Base-by-base conservation (phyloP, 495 filamentous ascomycete species). In the Penicillium steckii region DNA sequence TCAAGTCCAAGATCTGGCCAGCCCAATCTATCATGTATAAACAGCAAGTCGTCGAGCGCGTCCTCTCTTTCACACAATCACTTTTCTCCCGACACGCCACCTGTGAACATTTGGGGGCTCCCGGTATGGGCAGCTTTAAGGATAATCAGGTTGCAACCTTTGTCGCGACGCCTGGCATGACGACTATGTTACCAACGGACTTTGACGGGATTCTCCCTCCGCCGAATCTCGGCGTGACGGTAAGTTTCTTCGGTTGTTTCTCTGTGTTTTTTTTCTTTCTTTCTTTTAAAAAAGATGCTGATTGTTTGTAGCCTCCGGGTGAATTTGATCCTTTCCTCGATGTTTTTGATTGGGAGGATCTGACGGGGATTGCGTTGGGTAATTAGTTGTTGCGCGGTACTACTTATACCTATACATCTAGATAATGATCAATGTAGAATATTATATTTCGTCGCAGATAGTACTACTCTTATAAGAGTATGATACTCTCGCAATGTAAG, bases 281-380 rank as follows among this genome's bases (percentile, higher is more conserved):
- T 7, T 45, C 25, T 3, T 41, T 27, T 17, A 15, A 9, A 32
- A 32, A 8, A 6, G 5, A 10, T 47, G 22, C 29, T 54, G 30
- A 41, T 19, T 45, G 4, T 44, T 48, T 40, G 54, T 48, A 76
- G 73, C 65, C 60, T 2, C 48, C 69, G 7, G 67, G 54, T 2
- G 68, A 71, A 18, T 68, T 76, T n/a, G 72, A 75, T 44, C 69
- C 69, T 32, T 75, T 73, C 50, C 57, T 76, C 8, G 72, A 74
- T 32, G 69, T 73, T 1, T 75, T 75, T 48, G 67, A 76, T 47
- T 76, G 72, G 72, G 72, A 70, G 24, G 70, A 76, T 52, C 41
- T 75, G 30, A 63, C 72, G 18, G 69, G 67, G 2, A 62, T 73
- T 45, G 57, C 69, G 0, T 60, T 73, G 17, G 60, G 57, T 41